These are phyloP conservation scores for Rubia tinctorum DNA, from an alignment of 305 asterid species.

Conservation along the genomic window DNA sequence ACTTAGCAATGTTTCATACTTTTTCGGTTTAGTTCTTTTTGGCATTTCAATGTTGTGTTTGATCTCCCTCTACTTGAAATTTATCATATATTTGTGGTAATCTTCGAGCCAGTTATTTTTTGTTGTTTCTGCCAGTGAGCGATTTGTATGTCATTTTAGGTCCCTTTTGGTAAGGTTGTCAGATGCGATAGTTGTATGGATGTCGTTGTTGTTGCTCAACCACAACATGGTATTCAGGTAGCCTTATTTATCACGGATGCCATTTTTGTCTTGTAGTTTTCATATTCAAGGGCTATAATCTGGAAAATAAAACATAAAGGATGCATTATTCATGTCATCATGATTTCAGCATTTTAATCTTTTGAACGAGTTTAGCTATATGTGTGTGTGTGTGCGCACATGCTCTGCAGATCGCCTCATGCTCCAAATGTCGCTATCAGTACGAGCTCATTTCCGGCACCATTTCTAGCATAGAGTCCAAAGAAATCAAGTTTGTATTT, in stretches of 20 bases:
- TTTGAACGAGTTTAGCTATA: conserved; percentile 2
- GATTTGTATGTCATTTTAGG: conserved; percentile 39
- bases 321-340: background rate
- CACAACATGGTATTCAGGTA: conserved; percentile 97
- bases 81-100: background rate
- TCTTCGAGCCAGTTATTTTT: conserved; percentile 13
- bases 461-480: conserved; percentile 70
- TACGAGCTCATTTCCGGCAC: conserved; percentile 89
- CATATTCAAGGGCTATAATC: background rate
- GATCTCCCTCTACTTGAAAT: background rate
- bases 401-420: conserved; percentile 69
- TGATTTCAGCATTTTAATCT: conserved; percentile 5
- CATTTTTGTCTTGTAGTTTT: background rate
- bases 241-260: conserved; percentile 11
- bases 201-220: conserved; percentile 87
- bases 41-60: background rate
- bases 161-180: conserved; percentile 92
- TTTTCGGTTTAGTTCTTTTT: background rate
- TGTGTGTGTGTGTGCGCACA: background rate
- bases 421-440: conserved; percentile 93
- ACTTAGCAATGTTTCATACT: background rate
- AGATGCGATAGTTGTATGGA: conserved; percentile 85
- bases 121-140: conserved; percentile 13
- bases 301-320: conserved; percentile 3
- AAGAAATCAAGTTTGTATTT: conserved; percentile 70